Evolutionary conservation across 257 asterid species (phyloP).

Genomic region (Nicotiana obtusifolia): DNA sequence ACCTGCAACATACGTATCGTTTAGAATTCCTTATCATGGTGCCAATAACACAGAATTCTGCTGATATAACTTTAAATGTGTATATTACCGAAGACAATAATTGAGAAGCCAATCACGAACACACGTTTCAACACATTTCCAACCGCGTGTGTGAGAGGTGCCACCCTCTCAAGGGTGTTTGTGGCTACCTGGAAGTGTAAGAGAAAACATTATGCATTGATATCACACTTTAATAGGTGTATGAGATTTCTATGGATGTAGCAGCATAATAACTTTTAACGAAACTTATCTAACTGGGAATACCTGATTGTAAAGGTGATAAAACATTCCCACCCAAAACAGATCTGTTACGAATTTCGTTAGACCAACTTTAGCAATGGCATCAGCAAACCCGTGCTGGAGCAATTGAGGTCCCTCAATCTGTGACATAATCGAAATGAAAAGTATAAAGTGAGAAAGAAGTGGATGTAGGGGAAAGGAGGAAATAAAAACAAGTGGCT

Average conservation of each 20-base stretch:
- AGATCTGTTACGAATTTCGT: constrained; percentile 83
- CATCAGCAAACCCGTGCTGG: constrained; percentile 73
- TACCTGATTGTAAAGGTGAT: constrained; percentile 99
- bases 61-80: background rate
- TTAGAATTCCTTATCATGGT: background rate
- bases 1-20: constrained; percentile 39
- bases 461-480: background rate
- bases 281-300: background rate
- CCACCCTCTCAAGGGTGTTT: constrained; percentile 99
- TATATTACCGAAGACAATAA: constrained; percentile 65
- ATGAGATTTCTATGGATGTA: background rate
- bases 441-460: background rate
- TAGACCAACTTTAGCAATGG: constrained; percentile 82
- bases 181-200: constrained; percentile 67
- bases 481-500: background rate
- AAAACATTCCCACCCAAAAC: constrained; percentile 99
- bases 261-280: background rate
- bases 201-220: background rate
- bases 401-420: constrained; percentile 80
- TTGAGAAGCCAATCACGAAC: constrained; percentile 95
- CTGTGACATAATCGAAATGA: constrained; percentile 26
- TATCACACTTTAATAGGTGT: background rate
- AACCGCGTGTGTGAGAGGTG: constrained; percentile 96
- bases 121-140: constrained; percentile 99
- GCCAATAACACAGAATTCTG: background rate